A percentile compares a stretch with the other conserved stretches of the same genome.
Conservation (phyloP, 345 rosid species). For the Salix purpurea region DNA sequence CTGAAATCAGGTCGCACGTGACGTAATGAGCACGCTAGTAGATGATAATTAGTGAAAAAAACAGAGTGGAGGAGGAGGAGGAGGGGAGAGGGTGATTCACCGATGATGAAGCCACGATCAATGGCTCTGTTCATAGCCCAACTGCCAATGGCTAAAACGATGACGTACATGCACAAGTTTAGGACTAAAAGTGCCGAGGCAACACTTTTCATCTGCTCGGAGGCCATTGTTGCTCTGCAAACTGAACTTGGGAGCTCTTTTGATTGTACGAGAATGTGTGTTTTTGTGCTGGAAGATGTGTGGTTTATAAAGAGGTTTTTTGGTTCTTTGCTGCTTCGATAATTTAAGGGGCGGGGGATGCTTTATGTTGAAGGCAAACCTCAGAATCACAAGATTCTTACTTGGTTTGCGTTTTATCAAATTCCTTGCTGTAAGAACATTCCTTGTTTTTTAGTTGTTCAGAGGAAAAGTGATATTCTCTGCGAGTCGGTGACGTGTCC, state of each 20-base stretch:
- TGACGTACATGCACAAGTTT: conserved; percentile 70
- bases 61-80: background rate
- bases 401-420: conserved; percentile 14
- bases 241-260: background rate
- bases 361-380: conserved; percentile 60
- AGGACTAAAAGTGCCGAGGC: conserved; percentile 59
- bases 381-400: conserved; percentile 32
- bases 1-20: conserved; percentile 29
- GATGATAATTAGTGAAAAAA: background rate
- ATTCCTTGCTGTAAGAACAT: background rate
- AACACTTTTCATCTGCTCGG: conserved; percentile 43
- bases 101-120: conserved; percentile 74
- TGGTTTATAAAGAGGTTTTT: conserved; percentile 15
- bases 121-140: conserved; percentile 86
- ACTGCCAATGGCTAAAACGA: conserved; percentile 68
- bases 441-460: conserved; percentile 3
- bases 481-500: conserved; percentile 10
- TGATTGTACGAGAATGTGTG: conserved; percentile 8
- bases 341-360: conserved; percentile 36
- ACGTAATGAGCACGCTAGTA: background rate
- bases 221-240: conserved; percentile 44
- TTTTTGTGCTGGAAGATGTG: conserved; percentile 10
- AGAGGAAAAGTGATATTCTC: conserved; percentile 26
- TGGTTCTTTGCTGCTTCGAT: conserved; percentile 57
- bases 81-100: conserved; percentile 24